Evolutionary conservation across 176 grass and related monocot species (phyloP).

Genomic region (Aegilops tauschii): DNA sequence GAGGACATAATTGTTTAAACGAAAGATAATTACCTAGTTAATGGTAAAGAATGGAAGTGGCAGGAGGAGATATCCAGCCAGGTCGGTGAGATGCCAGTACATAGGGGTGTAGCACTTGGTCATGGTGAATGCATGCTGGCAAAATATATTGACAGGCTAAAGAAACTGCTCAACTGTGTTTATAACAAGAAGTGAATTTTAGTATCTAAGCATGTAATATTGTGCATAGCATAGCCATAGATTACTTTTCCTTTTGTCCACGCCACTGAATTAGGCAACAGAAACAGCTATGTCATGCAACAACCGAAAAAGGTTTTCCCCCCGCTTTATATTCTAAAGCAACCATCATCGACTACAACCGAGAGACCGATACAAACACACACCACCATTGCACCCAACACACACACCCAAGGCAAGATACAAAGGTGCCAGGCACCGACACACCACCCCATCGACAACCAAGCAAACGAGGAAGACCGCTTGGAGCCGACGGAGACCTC

Average conservation of each 20-base stretch:
- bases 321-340: too few relatives aligned
- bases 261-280: not conserved
- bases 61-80: not conserved
- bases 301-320: too few relatives aligned
- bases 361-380: too few relatives aligned
- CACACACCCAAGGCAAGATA: too few relatives aligned
- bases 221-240: not conserved
- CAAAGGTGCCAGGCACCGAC: too few relatives aligned
- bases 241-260: not conserved
- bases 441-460: too few relatives aligned
- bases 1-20: not conserved
- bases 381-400: too few relatives aligned
- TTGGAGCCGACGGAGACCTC: too few relatives aligned
- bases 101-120: not conserved
- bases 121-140: constrained; percentile 1
- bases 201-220: not conserved
- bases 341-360: too few relatives aligned
- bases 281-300: not conserved
- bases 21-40: not conserved
- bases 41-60: not conserved
- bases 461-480: too few relatives aligned
- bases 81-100: not conserved
- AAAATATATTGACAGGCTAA: not conserved
- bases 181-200: not conserved
- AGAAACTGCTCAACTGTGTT: not conserved